Conservation (phyloP, 192 early-diverging fungal genomes). For the Rhizophagus sp. region DNA sequence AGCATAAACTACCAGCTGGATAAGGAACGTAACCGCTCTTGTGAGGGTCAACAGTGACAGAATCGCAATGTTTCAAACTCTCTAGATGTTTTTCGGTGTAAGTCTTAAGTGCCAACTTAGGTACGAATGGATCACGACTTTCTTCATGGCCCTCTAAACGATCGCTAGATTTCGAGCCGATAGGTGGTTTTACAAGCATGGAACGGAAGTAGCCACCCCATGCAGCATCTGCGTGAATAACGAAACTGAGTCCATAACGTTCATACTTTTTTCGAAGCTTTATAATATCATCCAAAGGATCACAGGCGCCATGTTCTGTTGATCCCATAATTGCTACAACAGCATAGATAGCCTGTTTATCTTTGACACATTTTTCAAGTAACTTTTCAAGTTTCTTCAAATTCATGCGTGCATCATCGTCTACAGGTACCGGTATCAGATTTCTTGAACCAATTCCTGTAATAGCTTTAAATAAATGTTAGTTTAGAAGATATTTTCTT, state of each 20-base stretch:
- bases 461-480: background rate
- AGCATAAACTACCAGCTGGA: background rate
- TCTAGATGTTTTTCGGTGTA: background rate
- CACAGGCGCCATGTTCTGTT: slow-evolving; percentile 8
- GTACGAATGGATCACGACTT: background rate
- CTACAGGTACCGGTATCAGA: background rate
- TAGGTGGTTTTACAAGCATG: slow-evolving; percentile 1
- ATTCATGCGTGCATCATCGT: background rate
- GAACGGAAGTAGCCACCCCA: slow-evolving; percentile 6
- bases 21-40: background rate
- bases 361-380: background rate
- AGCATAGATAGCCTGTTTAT: background rate
- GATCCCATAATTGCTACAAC: slow-evolving; percentile 12
- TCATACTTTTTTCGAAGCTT: background rate
- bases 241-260: slow-evolving; percentile 5
- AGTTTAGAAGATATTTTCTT: too few species aligned
- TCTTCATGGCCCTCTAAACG: background rate
- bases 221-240: slow-evolving; percentile 7
- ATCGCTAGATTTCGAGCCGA: background rate
- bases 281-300: background rate
- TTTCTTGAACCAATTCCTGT: slow-evolving; percentile 1
- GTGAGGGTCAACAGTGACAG: slow-evolving; percentile 1
- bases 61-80: background rate
- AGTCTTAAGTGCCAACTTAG: background rate
- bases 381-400: background rate